Percentiles rank a stretch among this genome's conserved stretches.
Evolutionary conservation across 148 eudicot genomes (phyloP).

Genomic region (Silene latifolia): DNA sequence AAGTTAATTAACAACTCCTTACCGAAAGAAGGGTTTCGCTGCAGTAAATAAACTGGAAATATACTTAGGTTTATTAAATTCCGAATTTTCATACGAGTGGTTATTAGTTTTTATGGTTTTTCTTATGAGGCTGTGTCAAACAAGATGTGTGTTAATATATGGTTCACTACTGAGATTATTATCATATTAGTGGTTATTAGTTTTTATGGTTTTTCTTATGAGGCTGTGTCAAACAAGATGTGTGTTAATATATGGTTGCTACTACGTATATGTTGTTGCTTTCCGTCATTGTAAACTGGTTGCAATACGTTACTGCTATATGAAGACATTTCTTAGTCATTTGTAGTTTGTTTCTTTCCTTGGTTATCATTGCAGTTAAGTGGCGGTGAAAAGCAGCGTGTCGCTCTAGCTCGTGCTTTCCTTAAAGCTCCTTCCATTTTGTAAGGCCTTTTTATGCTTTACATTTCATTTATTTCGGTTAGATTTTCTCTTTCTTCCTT

Average conservation of each 20-base stretch:
- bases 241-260: not conserved
- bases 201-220: not conserved
- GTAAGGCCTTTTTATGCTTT: slow-evolving; percentile 39
- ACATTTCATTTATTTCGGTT: not conserved
- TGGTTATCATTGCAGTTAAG: slow-evolving; percentile 58
- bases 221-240: not conserved
- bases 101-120: not conserved
- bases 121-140: not conserved
- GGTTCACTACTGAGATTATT: too few species aligned
- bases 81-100: not conserved
- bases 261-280: not conserved
- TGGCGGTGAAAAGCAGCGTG: slow-evolving; percentile 99
- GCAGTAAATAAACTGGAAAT: too few species aligned
- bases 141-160: not conserved
- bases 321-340: not conserved
- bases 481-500: not conserved
- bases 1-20: not conserved
- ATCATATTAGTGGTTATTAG: not conserved
- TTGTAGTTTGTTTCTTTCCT: not conserved
- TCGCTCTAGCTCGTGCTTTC: slow-evolving; percentile 94
- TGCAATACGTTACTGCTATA: not conserved
- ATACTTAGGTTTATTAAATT: too few species aligned
- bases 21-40: not conserved
- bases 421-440: slow-evolving; percentile 83
- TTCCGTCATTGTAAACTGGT: not conserved